Evolutionary conservation across 2,329 filamentous ascomycete genomes (phyloP), one percentile per base, ranked within the genome.

Genomic region (Hortaea werneckii): DNA sequence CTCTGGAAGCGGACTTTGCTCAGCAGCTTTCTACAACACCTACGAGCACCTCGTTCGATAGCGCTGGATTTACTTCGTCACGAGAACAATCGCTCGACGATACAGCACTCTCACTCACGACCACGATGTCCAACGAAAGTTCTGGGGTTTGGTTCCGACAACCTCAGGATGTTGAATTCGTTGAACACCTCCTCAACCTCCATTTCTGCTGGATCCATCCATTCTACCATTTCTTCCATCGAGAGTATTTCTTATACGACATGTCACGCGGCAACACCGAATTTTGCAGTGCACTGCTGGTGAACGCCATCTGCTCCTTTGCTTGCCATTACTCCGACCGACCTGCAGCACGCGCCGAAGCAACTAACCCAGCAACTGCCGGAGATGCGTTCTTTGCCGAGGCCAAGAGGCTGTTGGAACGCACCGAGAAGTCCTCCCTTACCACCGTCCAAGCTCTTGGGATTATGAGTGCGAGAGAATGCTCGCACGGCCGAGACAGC

Each of bases 381-480:
- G 83, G 84, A 4, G 80, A 87, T 50, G 78, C 85, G 58, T 88
- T 87, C 64, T 87, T 86, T 62, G 77, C 78, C 43, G 83, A 88
- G 60, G 75, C 79, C 6, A 72, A 76, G 49, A 70, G 79, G 7
- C 67, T 87, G 0, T 71, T 85, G 29, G 68, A 75, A 46, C 67
- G 76, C 45, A 61, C 65, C 35, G 68, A 84, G 48, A 76, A 78
- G 43, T 77, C 84, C 50, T 75, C 64, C 5, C 65, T 87, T 29
- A 85, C 83, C 2, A 86, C 81, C 4, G 80, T 85, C 39, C 84
- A 88, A 65, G 83, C 84, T 1, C 67, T 88, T 12, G 82, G 82
- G 5, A 77, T 88, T 55, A 85, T 89, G 82, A 82, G 81, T 5
- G 79, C 87, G 51, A 71, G 83, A 37, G 83, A 88, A 65, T 82